phyloP scores from a whole-genome alignment of 2,329 filamentous ascomycete species.

The Fusarium guadeloupense region DNA sequence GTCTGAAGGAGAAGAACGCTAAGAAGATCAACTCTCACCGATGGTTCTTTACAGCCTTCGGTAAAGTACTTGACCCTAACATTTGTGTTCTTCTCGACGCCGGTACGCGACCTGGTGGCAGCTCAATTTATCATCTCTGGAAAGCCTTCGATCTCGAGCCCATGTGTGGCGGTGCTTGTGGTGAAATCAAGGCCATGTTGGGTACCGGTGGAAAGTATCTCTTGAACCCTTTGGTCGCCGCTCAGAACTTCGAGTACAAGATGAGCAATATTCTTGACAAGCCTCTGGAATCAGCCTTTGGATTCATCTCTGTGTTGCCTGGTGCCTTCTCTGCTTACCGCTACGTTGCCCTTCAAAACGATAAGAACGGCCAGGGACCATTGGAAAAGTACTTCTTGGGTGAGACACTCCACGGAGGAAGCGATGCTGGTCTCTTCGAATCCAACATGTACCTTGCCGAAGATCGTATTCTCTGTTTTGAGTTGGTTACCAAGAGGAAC shows the following conservation, averaged over 20 bases:
- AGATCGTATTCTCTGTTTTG: slow-evolving; percentile 98
- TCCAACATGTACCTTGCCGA: slow-evolving; percentile 99
- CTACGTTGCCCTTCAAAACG: slow-evolving; percentile 93
- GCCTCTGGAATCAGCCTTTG: slow-evolving; percentile 94
- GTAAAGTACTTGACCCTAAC: slow-evolving; percentile 89
- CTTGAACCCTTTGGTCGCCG: slow-evolving; percentile 91
- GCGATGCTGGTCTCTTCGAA: slow-evolving; percentile 94
- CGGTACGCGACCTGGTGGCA: slow-evolving; percentile 91
- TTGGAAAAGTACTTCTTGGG: slow-evolving; percentile 97
- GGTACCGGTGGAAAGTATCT: slow-evolving; percentile 84
- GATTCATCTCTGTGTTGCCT: slow-evolving; percentile 95
- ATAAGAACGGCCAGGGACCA: slow-evolving; percentile 92
- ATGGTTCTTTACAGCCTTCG: slow-evolving; percentile 99
- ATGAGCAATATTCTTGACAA: slow-evolving; percentile 99
- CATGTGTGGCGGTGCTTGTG: slow-evolving; percentile 96
- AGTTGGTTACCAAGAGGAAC: slow-evolving; percentile 96
- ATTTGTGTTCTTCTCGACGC: slow-evolving; percentile 97
- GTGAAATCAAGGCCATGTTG: slow-evolving; percentile 99
- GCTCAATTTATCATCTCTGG: slow-evolving; percentile 98
- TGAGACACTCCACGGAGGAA: slow-evolving; percentile 92
- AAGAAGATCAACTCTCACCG: slow-evolving; percentile 99
- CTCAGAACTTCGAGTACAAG: slow-evolving; percentile 99
- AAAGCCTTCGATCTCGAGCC: slow-evolving; percentile 98
- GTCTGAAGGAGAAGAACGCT: slow-evolving; percentile 98
- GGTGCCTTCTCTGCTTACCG: slow-evolving; percentile 99